Base-by-base conservation (phyloP, 108 stramenopile species). In the Craspedostauros australis region DNA sequence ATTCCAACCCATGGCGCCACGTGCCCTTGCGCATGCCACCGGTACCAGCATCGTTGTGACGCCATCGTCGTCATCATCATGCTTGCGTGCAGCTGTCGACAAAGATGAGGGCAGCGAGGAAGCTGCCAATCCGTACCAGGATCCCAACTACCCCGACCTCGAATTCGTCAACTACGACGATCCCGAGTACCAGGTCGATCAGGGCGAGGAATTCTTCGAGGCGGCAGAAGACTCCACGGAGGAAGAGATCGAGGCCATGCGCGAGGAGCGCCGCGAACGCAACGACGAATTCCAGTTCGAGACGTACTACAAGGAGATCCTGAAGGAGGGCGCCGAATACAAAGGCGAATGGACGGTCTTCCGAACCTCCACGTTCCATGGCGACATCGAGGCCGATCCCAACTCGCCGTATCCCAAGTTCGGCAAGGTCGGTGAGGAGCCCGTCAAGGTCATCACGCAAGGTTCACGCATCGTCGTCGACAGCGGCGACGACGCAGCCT, bases 261-360 rank as follows among this genome's bases (percentile, higher is more conserved):
- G 92, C 21, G 88, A 93, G 54, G 79, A 80, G 4, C 68, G 92
- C 8, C 69, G 88, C n/a, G 39, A 60, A 3, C 50, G 61, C 23
- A 93, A 93, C 57, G 92, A 93, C 51, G 86, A 90, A 55, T 93
- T 66, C 54, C 92, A 93, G 56, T 93, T 93, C 55, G 83, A 93
- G 62, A 89, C 88, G 15, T 93, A 88, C 51, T 86, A 76, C 58
- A 62, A 68, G 14, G 39, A 70, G 1, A 60, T 82, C 12, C 64
- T 81, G 8, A 63, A 78, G 27, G 60, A 69, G 7, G 91, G 91
- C 11, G 56, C 77, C 23, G 64, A 68, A 19, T 79, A 52, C 58
- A 55, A 76, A 42, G 91, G 91, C 29, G 91, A 87, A 66, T 93
- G 91, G 91, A 82, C 80, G 23, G 81, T 85, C 25, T 93, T 80